Evolutionary conservation across 2,329 filamentous ascomycete species (phyloP).

Genomic region (Grosmannia huntii): DNA sequence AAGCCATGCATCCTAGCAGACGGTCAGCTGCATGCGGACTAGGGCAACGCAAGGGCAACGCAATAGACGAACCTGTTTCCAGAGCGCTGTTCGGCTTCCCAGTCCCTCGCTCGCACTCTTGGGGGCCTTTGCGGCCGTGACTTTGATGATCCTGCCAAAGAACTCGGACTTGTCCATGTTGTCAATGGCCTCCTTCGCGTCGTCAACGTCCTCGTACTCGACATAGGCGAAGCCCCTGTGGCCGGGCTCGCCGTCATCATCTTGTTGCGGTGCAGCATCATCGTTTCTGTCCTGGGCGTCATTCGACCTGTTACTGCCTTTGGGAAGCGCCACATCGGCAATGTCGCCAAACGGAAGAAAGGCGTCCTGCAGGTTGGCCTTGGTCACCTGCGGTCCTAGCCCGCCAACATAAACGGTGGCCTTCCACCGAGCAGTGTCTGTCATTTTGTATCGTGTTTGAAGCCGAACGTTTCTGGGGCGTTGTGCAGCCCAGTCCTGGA

Average conservation of each 20-base stretch:
- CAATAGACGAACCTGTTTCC: slow-evolving; percentile 68
- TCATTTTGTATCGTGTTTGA: slow-evolving; percentile 41
- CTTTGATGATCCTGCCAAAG: slow-evolving; percentile 83
- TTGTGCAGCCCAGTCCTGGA: neutral
- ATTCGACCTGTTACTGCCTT: slow-evolving; percentile 65
- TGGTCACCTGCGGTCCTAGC: slow-evolving; percentile 65
- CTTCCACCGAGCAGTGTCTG: slow-evolving; percentile 73
- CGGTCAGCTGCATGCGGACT: slow-evolving; percentile 8
- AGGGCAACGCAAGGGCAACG: neutral
- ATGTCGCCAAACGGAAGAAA: slow-evolving; percentile 98
- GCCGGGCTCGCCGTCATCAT: neutral
- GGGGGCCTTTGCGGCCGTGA: slow-evolving; percentile 81
- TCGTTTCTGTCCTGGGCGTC: slow-evolving; percentile 17
- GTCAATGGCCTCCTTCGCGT: slow-evolving; percentile 91
- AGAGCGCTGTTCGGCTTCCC: slow-evolving; percentile 86
- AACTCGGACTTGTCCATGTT: slow-evolving; percentile 98
- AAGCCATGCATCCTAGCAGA: slow-evolving; percentile 73
- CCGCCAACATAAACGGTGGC: slow-evolving; percentile 88
- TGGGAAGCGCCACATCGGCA: slow-evolving; percentile 78
- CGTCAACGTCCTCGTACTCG: slow-evolving; percentile 74
- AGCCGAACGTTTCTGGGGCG: neutral
- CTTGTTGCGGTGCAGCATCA: neutral
- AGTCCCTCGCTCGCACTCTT: slow-evolving; percentile 80
- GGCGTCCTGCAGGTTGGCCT: slow-evolving; percentile 67
- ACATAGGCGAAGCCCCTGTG: slow-evolving; percentile 95